Evolutionary conservation across 2,329 filamentous ascomycete genomes (phyloP).

Genomic region (Pestalotiopsis sp.): DNA sequence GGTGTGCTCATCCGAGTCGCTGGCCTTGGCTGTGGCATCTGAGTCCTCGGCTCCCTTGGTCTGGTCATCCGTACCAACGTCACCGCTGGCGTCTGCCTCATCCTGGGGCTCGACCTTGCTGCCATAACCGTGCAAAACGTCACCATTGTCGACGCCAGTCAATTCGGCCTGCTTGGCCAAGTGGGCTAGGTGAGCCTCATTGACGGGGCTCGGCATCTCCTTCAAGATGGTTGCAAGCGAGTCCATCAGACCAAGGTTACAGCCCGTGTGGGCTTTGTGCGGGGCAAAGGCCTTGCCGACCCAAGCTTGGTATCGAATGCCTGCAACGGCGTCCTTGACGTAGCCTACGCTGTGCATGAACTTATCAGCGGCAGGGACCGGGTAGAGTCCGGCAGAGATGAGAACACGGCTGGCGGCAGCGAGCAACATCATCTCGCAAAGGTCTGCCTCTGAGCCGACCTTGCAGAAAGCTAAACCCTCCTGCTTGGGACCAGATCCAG

Average conservation of each 20-base stretch:
- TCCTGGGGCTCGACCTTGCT: not conserved
- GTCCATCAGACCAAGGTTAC: conserved; percentile 23
- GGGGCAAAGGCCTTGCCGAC: conserved; percentile 24
- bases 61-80: not conserved
- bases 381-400: conserved; percentile 20
- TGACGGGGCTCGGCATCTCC: conserved; percentile 20
- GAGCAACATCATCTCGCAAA: conserved; percentile 29
- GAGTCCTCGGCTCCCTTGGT: not conserved
- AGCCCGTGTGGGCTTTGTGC: conserved; percentile 23
- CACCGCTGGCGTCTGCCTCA: not conserved
- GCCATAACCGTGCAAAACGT: not conserved
- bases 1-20: not conserved
- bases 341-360: conserved; percentile 22
- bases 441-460: conserved; percentile 20
- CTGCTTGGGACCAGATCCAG: too few relatives aligned
- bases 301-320: conserved; percentile 21
- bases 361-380: conserved; percentile 20
- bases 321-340: conserved; percentile 20
- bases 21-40: not conserved
- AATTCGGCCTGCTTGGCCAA: not conserved
- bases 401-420: conserved; percentile 23
- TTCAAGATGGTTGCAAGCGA: conserved; percentile 16
- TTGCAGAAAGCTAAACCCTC: not conserved
- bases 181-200: conserved; percentile 9
- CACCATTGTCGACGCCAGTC: conserved; percentile 8